Percentiles rank a stretch among this genome's conserved stretches.
Conservation (phyloP, 2,329 filamentous ascomycete genomes). For the Juglanconis sp. region DNA sequence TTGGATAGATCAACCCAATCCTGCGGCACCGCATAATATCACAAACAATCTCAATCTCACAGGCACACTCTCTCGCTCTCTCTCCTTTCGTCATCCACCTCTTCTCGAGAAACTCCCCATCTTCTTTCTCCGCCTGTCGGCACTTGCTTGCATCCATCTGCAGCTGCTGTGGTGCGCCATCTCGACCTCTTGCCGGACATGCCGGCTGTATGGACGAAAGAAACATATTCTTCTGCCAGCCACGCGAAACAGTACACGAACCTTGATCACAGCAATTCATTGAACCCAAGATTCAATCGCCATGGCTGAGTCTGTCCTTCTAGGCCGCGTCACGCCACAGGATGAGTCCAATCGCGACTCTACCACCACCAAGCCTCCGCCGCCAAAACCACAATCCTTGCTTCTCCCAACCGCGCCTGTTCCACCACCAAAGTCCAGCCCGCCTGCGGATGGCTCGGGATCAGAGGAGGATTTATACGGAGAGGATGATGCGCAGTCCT, state of each 20-base stretch:
- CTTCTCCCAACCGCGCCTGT: neutral
- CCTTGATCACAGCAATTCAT: neutral
- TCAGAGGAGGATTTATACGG: conserved; percentile 38
- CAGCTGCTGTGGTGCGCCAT: neutral
- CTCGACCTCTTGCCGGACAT: conserved; percentile 5
- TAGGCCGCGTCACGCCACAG: neutral
- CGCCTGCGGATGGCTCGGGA: conserved; percentile 19
- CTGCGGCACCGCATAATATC: neutral
- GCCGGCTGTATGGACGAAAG: neutral
- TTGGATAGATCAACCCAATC: neutral
- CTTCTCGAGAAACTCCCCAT: neutral
- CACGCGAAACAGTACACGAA: neutral
- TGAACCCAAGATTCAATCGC: neutral
- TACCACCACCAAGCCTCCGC: neutral
- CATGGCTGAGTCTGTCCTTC: neutral
- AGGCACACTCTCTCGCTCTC: neutral
- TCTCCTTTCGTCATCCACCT: neutral
- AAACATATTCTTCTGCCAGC: neutral
- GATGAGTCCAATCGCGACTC: neutral
- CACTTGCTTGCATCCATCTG: neutral
- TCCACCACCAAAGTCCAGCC: neutral
- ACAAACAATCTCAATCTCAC: no score
- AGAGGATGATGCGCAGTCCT: conserved; percentile 57
- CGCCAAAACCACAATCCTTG: conserved; percentile 2
- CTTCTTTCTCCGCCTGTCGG: neutral